Percentiles rank a stretch among this genome's conserved stretches.
Conservation (phyloP, 371 early-diverging fungal genomes). For the Mycotypha africana region DNA sequence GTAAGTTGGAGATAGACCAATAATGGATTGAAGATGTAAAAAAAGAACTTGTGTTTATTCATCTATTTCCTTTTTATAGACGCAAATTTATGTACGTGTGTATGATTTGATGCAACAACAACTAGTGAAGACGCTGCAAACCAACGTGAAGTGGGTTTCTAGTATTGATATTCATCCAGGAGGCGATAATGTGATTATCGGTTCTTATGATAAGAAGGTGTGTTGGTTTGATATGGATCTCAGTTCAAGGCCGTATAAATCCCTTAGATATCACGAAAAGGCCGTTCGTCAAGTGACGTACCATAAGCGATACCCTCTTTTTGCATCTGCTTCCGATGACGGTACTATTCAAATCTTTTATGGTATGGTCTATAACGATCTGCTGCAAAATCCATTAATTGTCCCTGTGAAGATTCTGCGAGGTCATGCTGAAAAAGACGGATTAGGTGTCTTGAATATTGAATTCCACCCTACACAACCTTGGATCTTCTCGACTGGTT, state of each 20-base stretch:
- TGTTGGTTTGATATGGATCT: conserved; percentile 97
- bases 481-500: conserved; percentile 86
- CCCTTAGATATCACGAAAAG: conserved; percentile 80
- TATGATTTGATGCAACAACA: conserved; percentile 90
- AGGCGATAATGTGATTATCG: conserved; percentile 91
- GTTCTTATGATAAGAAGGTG: conserved; percentile 89
- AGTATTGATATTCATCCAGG: conserved; percentile 91
- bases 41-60: no score
- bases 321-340: conserved; percentile 93
- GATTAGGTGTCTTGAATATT: conserved; percentile 73
- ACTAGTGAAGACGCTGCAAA: conserved; percentile 72
- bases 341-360: conserved; percentile 93
- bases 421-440: conserved; percentile 71
- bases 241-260: conserved; percentile 87
- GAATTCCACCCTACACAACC: conserved; percentile 96
- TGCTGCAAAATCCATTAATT: conserved; percentile 93
- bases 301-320: conserved; percentile 88
- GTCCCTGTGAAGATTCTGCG: conserved; percentile 95
- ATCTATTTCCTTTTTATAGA: conserved; percentile 36
- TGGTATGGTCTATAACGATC: conserved; percentile 93
- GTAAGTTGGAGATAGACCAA: no score
- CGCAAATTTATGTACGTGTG: conserved; percentile 88
- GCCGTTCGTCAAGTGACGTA: conserved; percentile 88
- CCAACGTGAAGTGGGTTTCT: conserved; percentile 92
- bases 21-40: no score